Conservation (phyloP, 495 filamentous ascomycete species). For the Aspergillus sparsus region DNA sequence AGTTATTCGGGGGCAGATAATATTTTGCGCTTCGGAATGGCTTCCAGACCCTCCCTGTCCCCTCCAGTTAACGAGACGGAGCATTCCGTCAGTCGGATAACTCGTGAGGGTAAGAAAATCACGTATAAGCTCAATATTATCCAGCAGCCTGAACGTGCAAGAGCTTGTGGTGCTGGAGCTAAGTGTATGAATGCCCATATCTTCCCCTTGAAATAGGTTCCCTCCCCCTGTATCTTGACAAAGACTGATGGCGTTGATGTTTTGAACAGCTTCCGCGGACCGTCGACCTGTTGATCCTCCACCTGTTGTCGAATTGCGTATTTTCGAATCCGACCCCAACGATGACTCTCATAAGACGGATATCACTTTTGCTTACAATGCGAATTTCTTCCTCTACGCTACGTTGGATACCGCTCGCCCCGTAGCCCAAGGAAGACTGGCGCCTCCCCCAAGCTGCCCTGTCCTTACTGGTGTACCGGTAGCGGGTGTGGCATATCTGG, state of each 20-base stretch:
- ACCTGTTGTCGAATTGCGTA: conserved; percentile 89
- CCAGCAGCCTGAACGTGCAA: conserved; percentile 92
- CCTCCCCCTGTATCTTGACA: not conserved
- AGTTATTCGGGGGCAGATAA: not conserved
- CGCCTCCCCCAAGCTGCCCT: conserved; percentile 67
- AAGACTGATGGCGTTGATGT: conserved; percentile 4
- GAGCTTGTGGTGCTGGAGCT: conserved; percentile 92
- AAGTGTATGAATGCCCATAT: conserved; percentile 67
- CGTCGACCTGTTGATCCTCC: conserved; percentile 95
- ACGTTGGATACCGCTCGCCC: conserved; percentile 85
- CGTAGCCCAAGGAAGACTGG: conserved; percentile 79
- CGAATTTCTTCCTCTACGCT: conserved; percentile 96
- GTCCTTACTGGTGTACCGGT: conserved; percentile 95
- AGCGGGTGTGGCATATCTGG: conserved; percentile 94
- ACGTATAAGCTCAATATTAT: conserved; percentile 84
- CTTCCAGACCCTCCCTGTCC: conserved; percentile 35
- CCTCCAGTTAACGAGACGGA: conserved; percentile 58
- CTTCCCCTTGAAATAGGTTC: not conserved
- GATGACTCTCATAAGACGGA: conserved; percentile 59
- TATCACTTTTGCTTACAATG: conserved; percentile 90
- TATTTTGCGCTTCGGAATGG: conserved; percentile 29
- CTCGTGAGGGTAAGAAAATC: conserved; percentile 76
- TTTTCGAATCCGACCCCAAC: conserved; percentile 74
- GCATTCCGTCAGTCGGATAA: conserved; percentile 61
- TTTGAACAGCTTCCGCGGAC: conserved; percentile 78